Percentiles rank a stretch among this genome's conserved stretches.
phyloP scores from a whole-genome alignment of 306 rosid genomes.

The Pterocarpus santalinus region DNA sequence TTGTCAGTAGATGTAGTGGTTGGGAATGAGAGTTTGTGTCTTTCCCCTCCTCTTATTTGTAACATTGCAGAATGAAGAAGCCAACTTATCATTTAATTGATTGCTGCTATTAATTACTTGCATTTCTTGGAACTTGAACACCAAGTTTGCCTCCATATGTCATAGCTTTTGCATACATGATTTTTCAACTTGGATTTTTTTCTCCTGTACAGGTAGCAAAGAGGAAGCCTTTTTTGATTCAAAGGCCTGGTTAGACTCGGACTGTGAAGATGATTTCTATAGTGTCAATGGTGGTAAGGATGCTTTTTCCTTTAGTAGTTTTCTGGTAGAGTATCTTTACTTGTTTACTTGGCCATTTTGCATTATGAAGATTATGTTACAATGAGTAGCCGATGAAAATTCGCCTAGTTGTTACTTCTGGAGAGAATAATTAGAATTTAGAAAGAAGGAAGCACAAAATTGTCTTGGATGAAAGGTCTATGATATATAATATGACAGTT shows the following conservation, averaged over 20 bases:
- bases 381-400: conserved; percentile 6
- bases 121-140: background rate
- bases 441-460: background rate
- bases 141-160: background rate
- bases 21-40: background rate
- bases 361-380: conserved; percentile 13
- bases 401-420: background rate
- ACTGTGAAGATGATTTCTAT: conserved; percentile 85
- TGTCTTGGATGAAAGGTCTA: conserved; percentile 10
- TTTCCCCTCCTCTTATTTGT: conserved; percentile 2
- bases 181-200: conserved; percentile 25
- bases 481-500: background rate
- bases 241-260: conserved; percentile 89
- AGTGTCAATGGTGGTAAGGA: conserved; percentile 98
- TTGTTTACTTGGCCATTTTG: conserved; percentile 1
- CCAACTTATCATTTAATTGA: background rate
- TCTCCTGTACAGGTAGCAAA: conserved; percentile 69
- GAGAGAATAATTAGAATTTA: background rate
- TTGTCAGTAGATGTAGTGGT: background rate
- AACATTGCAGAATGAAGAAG: conserved; percentile 25
- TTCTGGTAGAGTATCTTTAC: background rate
- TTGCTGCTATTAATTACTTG: background rate
- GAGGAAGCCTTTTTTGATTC: conserved; percentile 90
- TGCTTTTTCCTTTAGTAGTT: conserved; percentile 42
- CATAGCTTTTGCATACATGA: background rate